These are phyloP conservation scores for Hanseniaspora osmophila DNA, from an alignment of 805 yeast genomes.

Conservation along the genomic window DNA sequence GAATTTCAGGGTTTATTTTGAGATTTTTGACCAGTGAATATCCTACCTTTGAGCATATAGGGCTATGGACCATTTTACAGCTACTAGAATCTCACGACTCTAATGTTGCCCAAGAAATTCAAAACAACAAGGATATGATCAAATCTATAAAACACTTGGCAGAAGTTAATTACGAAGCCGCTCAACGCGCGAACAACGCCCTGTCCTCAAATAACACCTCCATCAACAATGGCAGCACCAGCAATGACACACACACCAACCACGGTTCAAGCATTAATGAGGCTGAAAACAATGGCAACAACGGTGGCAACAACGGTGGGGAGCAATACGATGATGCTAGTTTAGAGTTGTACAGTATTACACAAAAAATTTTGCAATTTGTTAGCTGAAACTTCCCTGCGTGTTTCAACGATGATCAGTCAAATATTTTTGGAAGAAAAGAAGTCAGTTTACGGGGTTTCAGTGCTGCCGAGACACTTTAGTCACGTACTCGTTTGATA, in stretches of 20 bases:
- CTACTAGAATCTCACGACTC: conserved; percentile 73
- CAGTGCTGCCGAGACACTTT: too few species aligned
- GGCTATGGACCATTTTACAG: conserved; percentile 91
- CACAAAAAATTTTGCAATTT: conserved; percentile 51
- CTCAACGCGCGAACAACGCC: conserved; percentile 14
- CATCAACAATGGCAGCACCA: conserved; percentile 9
- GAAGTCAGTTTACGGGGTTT: too few species aligned
- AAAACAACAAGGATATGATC: conserved; percentile 39
- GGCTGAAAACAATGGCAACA: neutral
- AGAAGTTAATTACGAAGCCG: conserved; percentile 21
- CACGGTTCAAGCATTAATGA: too few species aligned
- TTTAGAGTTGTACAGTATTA: conserved; percentile 48
- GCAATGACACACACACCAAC: neutral
- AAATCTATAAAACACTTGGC: conserved; percentile 9
- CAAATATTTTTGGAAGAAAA: too few species aligned
- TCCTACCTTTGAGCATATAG: conserved; percentile 94
- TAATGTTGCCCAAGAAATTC: conserved; percentile 41
- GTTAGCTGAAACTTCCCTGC: conserved; percentile 7
- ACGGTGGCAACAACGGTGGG: conserved; percentile 9
- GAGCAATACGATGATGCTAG: conserved; percentile 47
- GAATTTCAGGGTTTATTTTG: conserved; percentile 70
- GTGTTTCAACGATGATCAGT: too few species aligned
- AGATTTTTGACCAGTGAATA: conserved; percentile 72
- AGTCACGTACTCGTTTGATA: too few species aligned
- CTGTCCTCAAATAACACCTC: conserved; percentile 8